phyloP scores from a whole-genome alignment of 805 yeast species.

The Yamadazyma ubonensis region DNA sequence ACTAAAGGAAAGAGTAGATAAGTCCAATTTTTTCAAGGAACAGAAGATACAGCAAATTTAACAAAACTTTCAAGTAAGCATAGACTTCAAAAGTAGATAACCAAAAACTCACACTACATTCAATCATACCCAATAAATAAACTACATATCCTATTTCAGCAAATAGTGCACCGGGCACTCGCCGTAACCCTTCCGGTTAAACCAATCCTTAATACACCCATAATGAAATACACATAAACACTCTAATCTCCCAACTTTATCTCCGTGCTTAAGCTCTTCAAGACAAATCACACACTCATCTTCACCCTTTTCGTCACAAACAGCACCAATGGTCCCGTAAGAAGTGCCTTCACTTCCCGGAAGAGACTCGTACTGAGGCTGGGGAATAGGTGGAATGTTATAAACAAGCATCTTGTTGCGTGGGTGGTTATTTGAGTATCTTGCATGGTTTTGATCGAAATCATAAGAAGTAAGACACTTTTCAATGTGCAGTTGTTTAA shows the following conservation, averaged over 20 bases:
- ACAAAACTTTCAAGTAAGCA: no score
- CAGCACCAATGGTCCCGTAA: constrained; percentile 20
- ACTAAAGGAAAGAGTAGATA: no score
- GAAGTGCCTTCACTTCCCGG: constrained; percentile 19
- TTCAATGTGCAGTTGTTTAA: constrained; percentile 65
- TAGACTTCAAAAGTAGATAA: no score
- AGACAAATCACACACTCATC: constrained; percentile 93
- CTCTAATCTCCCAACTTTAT: constrained; percentile 86
- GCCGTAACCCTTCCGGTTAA: constrained; percentile 77
- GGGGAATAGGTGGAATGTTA: constrained; percentile 49
- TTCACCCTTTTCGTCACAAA: constrained; percentile 31
- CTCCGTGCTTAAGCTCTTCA: constrained; percentile 83
- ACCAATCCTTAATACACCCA: constrained; percentile 89
- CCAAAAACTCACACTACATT: no score
- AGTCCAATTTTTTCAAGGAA: no score
- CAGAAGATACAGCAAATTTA: no score
- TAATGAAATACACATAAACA: constrained; percentile 95
- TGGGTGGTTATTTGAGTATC: constrained; percentile 33
- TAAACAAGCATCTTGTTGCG: constrained; percentile 86
- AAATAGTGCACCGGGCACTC: constrained; percentile 79
- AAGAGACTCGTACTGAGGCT: constrained; percentile 36
- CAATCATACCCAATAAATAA: not conserved
- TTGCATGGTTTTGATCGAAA: constrained; percentile 56
- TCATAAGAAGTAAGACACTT: constrained; percentile 70
- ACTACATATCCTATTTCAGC: constrained; percentile 29